These are phyloP conservation scores for Creolimax fragrantissima DNA, from an alignment of 78 protist genomes.

Conservation along the genomic window DNA sequence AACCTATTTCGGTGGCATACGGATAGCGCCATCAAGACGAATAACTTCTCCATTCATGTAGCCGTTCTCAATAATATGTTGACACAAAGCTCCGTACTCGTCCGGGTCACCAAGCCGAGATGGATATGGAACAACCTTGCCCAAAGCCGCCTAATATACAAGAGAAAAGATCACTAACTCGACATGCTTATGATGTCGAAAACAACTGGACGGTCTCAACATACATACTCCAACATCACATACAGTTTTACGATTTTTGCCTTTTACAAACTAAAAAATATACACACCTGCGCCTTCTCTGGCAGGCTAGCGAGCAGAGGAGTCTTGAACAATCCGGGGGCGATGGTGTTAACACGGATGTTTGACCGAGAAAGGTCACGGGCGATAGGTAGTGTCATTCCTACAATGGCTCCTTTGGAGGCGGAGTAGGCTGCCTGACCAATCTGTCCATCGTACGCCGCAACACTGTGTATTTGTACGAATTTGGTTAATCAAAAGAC, in stretches of 20 bases:
- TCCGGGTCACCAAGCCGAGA: constrained; percentile 52
- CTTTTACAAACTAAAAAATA: no score
- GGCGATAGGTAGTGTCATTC: constrained; percentile 41
- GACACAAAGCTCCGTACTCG: constrained; percentile 53
- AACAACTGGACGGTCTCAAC: no score
- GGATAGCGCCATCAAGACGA: constrained; percentile 72
- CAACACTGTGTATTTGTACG: constrained; percentile 30
- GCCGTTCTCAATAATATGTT: constrained; percentile 46
- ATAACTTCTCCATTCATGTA: constrained; percentile 68
- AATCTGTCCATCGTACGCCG: constrained; percentile 74
- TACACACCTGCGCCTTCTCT: no score
- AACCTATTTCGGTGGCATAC: constrained; percentile 24
- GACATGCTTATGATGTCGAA: no score
- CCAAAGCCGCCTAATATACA: not conserved
- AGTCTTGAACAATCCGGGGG: constrained; percentile 62
- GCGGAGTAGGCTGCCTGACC: constrained; percentile 84
- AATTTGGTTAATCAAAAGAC: no score
- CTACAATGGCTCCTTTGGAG: constrained; percentile 49
- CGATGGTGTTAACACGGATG: constrained; percentile 71
- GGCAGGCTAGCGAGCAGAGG: constrained; percentile 32
- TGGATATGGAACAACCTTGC: constrained; percentile 44
- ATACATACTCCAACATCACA: no score
- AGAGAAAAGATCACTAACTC: no score
- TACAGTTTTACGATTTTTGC: no score
- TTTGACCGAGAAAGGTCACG: constrained; percentile 46